Percentiles rank a stretch among this genome's conserved stretches.
Conservation (phyloP, 1,284 basidiomycete genomes). For the Acaromyces ingoldii region DNA sequence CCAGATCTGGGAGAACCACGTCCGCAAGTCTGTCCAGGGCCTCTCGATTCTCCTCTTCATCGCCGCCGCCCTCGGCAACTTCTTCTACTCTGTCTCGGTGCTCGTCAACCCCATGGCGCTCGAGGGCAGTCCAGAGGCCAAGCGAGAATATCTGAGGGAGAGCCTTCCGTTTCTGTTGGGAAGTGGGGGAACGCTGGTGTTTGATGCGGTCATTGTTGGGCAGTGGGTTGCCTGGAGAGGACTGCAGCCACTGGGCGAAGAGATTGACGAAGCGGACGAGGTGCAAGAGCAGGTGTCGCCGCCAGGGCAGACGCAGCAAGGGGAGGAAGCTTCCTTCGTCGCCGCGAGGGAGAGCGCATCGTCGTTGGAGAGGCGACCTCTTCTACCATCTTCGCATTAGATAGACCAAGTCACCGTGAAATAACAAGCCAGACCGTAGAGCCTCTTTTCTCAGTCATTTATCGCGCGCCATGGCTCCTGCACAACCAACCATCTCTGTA, state of each 20-base stretch:
- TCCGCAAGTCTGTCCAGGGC: constrained; percentile 39
- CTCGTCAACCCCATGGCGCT: constrained; percentile 31
- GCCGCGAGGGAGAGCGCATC: no score
- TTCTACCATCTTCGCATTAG: no score
- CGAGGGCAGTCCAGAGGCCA: not conserved
- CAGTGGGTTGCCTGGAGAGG: constrained; percentile 41
- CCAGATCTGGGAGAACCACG: constrained; percentile 49
- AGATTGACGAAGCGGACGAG: not conserved
- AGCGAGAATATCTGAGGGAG: constrained; percentile 29
- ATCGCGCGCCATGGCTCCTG: no score
- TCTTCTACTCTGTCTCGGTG: constrained; percentile 40
- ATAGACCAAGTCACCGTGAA: no score
- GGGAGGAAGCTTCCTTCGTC: no score
- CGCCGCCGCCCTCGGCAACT: constrained; percentile 41
- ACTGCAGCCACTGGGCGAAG: not conserved
- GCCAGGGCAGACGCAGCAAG: no score
- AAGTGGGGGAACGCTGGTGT: constrained; percentile 42
- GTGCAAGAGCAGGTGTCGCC: no score
- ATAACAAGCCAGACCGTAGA: no score
- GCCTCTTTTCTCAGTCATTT: no score
- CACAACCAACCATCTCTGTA: no score
- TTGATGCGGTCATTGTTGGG: constrained; percentile 42
- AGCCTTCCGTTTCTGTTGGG: constrained; percentile 47
- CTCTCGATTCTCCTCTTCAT: constrained; percentile 47
- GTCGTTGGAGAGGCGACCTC: no score